A percentile compares a stretch with the other conserved stretches of the same genome.
Conservation (phyloP, 495 filamentous ascomycete genomes). For the Trypethelium eluteriae region DNA sequence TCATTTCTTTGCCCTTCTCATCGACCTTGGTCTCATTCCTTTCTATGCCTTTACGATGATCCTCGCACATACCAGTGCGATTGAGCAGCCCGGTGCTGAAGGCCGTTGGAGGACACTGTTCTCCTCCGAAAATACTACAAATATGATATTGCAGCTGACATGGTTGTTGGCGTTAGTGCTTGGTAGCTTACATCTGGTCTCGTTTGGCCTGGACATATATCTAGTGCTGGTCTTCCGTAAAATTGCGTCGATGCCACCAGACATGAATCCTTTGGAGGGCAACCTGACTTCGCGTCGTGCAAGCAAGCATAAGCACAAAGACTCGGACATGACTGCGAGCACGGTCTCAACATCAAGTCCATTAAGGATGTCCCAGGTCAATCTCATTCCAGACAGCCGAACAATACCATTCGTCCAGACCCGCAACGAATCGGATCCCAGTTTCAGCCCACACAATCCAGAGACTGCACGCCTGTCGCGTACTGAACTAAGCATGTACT, state of each 20-base stretch:
- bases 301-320: slow-evolving; percentile 58
- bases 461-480: slow-evolving; percentile 34
- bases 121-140: slow-evolving; percentile 38
- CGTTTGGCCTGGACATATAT: slow-evolving; percentile 60
- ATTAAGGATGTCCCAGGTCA: slow-evolving; percentile 45
- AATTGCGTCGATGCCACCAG: slow-evolving; percentile 71
- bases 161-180: slow-evolving; percentile 56
- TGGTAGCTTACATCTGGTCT: slow-evolving; percentile 60
- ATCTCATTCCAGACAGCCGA: slow-evolving; percentile 48
- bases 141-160: slow-evolving; percentile 51
- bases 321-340: slow-evolving; percentile 56
- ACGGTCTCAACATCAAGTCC: slow-evolving; percentile 39
- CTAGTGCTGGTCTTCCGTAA: slow-evolving; percentile 69
- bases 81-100: slow-evolving; percentile 36
- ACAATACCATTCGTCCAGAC: slow-evolving; percentile 72
- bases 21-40: slow-evolving; percentile 64
- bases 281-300: slow-evolving; percentile 67
- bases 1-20: slow-evolving; percentile 66
- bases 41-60: slow-evolving; percentile 68
- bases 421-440: slow-evolving; percentile 49
- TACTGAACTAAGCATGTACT: slow-evolving; percentile 48
- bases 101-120: slow-evolving; percentile 51
- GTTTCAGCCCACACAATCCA: slow-evolving; percentile 42
- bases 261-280: slow-evolving; percentile 86
- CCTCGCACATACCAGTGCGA: slow-evolving; percentile 45